Evolutionary conservation across 2,329 filamentous ascomycete species (phyloP), one percentile per base, ranked within the genome.

Genomic region (Trichoderma sp.): DNA sequence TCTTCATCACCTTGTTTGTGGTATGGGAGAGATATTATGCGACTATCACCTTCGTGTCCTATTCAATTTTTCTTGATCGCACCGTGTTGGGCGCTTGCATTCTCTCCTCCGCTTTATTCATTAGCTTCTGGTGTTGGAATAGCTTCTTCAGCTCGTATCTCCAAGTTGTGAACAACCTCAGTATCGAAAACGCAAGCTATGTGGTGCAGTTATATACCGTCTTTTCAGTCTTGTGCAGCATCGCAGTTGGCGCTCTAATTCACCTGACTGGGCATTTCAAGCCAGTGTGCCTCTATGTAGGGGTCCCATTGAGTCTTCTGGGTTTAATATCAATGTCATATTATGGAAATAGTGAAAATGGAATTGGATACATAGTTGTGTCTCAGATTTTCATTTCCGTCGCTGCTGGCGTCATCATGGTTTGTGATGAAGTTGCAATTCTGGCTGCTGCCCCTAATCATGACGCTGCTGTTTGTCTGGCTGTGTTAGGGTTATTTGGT

Each of bases 351-450:
- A 84, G 87, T 43, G 80, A 84, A 34, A 81, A 81, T 67, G 81
- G 83, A 24, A 82, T 89, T 39, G 83, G 86, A 3, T 87, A 86
- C 77, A 82, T 91, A 2, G 78, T 91, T 76, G 87, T 89, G 80
- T 88, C 86, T 18, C 89, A 92, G 77, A 85, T 92, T 66, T 86
- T 91, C 73, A 84, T 91, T 70, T 88, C 89, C 3, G 84, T 90
- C 32, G 87, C 87, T 2, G 88, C 88, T 2, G 89, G 88, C 1
- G 82, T 87, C 2, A 81, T 90, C 9, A 88, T 91, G 61, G 85
- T 91, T 53, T 84, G 85, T 24, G 87, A 87, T 57, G 86, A 92
- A 77, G 84, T 91, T 76, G 88, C 88, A 24, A 87, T 83, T 77
- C 89, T 91, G 81, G 86, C 88, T 0, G 87, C 86, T 1, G 84